Evolutionary conservation across 1,139 yeast genomes (phyloP).

Genomic region (Taphrina flavorubra): DNA sequence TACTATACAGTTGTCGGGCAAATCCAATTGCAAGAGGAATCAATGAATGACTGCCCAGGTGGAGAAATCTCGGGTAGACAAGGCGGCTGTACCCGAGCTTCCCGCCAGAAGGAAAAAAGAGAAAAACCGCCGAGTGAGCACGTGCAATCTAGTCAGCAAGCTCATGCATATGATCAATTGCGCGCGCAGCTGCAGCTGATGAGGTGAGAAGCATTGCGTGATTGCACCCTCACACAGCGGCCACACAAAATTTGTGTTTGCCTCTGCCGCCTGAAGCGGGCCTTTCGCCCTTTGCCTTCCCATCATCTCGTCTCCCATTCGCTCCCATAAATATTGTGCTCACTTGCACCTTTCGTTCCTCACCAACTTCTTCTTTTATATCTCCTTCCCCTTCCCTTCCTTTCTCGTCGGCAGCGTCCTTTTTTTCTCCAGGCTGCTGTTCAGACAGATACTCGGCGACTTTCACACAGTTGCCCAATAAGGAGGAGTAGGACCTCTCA

Average conservation of each 20-base stretch:
- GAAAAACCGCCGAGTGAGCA: background rate
- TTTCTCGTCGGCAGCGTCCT: background rate
- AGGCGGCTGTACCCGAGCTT: too few species aligned
- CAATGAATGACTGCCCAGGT: too few species aligned
- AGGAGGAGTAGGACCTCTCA: background rate
- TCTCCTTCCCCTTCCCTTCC: background rate
- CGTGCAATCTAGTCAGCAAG: too few species aligned
- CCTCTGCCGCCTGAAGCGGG: constrained; percentile 16
- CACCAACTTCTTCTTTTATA: background rate
- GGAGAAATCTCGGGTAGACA: too few species aligned
- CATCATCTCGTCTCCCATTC: constrained; percentile 9
- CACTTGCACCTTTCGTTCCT: background rate
- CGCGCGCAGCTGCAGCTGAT: too few species aligned
- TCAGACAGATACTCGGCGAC: background rate
- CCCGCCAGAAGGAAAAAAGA: background rate
- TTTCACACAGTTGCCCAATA: background rate
- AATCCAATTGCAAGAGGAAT: too few species aligned
- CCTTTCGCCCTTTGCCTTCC: background rate
- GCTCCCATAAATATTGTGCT: background rate
- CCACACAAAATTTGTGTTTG: background rate
- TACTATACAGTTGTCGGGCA: too few species aligned
- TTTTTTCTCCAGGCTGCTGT: too few species aligned
- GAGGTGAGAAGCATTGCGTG: constrained; percentile 3
- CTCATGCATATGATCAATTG: too few species aligned
- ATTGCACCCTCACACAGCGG: constrained; percentile 4